Conservation (phyloP, 345 rosid genomes). For the Jatropha curcas region DNA sequence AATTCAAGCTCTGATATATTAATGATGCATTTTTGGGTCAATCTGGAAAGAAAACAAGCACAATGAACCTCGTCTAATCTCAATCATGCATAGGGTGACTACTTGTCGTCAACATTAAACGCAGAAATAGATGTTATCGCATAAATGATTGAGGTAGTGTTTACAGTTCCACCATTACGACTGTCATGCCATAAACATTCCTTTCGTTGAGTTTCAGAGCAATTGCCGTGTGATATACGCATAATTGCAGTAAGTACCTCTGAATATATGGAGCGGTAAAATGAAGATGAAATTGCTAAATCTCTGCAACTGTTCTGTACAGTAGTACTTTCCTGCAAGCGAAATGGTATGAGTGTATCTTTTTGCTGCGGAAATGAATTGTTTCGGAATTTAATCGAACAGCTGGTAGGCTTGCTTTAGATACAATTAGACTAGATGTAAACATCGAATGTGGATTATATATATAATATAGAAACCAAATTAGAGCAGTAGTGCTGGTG, state of each 20-base stretch:
- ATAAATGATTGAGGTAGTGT: too few species aligned
- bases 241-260: constrained; percentile 45
- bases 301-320: constrained; percentile 43
- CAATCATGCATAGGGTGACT: too few species aligned
- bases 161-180: too few species aligned
- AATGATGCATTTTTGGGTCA: too few species aligned
- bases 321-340: constrained; percentile 34
- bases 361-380: not conserved
- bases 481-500: not conserved
- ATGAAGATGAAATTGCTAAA: constrained; percentile 49
- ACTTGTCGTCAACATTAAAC: too few species aligned
- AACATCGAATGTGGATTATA: not conserved
- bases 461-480: not conserved
- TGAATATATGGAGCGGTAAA: constrained; percentile 55
- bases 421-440: not conserved
- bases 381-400: constrained; percentile 22
- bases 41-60: too few species aligned
- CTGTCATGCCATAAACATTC: too few species aligned
- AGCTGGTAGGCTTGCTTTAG: constrained; percentile 7
- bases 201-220: not conserved
- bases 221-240: not conserved
- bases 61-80: too few species aligned
- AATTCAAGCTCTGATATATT: too few species aligned
- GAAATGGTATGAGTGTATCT: not conserved
- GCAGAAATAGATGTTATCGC: too few species aligned